These are phyloP conservation scores for Talaromyces funiculosus DNA, from an alignment of 2,329 filamentous ascomycete species.

Conservation along the genomic window DNA sequence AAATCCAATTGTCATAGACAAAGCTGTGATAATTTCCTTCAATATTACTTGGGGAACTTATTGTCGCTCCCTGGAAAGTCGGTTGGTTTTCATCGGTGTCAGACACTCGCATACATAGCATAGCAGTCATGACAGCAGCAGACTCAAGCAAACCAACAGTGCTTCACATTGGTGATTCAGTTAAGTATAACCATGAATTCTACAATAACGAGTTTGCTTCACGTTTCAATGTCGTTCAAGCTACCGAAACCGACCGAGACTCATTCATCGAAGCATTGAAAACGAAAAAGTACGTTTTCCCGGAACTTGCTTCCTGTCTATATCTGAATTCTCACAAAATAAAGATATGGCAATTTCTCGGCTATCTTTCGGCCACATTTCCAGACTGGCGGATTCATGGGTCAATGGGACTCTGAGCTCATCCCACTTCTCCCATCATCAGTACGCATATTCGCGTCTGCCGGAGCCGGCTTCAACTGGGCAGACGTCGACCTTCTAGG, in stretches of 20 bases:
- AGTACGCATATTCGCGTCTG: slow-evolving; percentile 54
- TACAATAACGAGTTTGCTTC: slow-evolving; percentile 35
- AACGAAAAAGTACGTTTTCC: background rate
- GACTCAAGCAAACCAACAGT: slow-evolving; percentile 28
- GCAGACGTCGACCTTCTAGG: slow-evolving; percentile 57
- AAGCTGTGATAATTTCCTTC: background rate
- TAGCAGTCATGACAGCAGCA: background rate
- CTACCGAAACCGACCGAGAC: slow-evolving; percentile 28
- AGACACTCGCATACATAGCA: background rate
- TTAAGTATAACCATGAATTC: slow-evolving; percentile 45
- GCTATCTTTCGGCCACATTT: slow-evolving; percentile 57
- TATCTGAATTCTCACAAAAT: background rate
- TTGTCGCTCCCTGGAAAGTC: background rate
- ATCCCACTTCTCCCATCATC: slow-evolving; percentile 50
- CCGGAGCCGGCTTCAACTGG: slow-evolving; percentile 61
- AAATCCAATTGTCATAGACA: background rate
- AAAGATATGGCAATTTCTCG: slow-evolving; percentile 34
- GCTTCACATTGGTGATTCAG: slow-evolving; percentile 43
- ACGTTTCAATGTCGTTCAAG: slow-evolving; percentile 38
- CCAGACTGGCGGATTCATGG: slow-evolving; percentile 62
- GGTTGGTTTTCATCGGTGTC: no score
- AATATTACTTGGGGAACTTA: background rate
- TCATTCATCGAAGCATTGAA: slow-evolving; percentile 42
- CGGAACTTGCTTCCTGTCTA: background rate
- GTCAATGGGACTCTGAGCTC: slow-evolving; percentile 56